Percentiles rank a stretch among this genome's conserved stretches.
phyloP scores from a whole-genome alignment of 2,329 filamentous ascomycete genomes.

The Fusarium sp. region DNA sequence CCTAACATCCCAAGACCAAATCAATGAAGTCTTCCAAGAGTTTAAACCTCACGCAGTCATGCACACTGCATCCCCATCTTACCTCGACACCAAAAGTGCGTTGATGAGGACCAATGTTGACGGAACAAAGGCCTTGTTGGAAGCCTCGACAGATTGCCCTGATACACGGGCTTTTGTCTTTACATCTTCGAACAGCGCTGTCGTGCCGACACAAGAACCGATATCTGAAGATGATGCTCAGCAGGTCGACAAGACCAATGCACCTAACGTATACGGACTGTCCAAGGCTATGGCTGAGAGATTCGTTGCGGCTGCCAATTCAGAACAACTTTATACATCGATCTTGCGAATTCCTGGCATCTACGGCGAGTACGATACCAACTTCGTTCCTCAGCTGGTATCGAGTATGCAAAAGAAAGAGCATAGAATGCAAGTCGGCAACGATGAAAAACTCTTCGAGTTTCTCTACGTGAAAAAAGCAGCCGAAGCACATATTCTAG shows the following conservation, averaged over 20 bases:
- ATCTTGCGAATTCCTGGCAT: neutral
- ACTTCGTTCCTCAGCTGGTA: neutral
- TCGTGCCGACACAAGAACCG: neutral
- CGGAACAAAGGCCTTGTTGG: neutral
- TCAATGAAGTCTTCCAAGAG: neutral
- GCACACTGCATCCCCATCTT: neutral
- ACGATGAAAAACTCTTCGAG: neutral
- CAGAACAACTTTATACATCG: neutral
- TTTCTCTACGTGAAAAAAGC: conserved; percentile 6
- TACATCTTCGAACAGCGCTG: neutral
- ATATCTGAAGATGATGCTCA: neutral
- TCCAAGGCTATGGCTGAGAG: neutral
- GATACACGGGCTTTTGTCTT: neutral
- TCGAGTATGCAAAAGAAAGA: neutral
- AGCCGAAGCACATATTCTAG: neutral
- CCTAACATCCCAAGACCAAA: neutral
- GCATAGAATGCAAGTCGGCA: conserved; percentile 11
- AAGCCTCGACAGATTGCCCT: neutral
- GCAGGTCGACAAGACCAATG: neutral
- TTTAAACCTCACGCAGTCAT: neutral
- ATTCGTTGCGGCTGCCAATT: neutral
- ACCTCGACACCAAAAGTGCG: neutral
- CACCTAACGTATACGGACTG: neutral
- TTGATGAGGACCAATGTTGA: neutral
- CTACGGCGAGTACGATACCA: neutral